Evolutionary conservation across 495 filamentous ascomycete genomes (phyloP).

Genomic region (Talaromyces ruber): DNA sequence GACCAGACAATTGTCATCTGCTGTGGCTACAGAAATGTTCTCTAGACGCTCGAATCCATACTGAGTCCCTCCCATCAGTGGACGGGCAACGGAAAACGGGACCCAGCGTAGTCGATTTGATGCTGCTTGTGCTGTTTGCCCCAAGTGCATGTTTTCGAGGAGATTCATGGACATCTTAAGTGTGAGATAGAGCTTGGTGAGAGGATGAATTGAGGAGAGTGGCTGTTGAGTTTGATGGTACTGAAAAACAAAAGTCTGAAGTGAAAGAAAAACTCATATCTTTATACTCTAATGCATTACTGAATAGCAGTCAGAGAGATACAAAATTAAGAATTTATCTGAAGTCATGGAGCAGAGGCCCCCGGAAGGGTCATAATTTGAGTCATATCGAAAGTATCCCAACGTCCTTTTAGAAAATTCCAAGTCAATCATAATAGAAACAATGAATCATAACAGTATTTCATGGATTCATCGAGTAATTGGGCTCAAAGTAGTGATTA

Average conservation of each 20-base stretch:
- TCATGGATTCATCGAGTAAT: too few species aligned
- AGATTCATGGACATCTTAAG: background rate
- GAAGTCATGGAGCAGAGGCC: background rate
- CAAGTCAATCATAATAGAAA: background rate
- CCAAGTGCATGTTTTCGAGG: too few species aligned
- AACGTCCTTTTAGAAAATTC: background rate
- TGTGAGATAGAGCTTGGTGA: background rate
- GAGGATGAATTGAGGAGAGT: background rate
- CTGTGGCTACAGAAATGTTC: too few species aligned
- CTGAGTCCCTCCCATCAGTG: too few species aligned
- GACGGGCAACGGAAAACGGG: too few species aligned
- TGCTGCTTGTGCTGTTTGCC: background rate
- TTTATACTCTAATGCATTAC: background rate
- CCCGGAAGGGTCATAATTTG: background rate
- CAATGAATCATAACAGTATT: too few species aligned
- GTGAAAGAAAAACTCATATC: background rate
- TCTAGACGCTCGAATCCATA: too few species aligned
- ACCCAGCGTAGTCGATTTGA: too few species aligned
- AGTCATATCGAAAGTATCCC: background rate
- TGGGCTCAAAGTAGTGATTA: background rate
- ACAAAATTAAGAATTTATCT: background rate
- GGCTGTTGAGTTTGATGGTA: background rate
- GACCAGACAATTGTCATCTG: too few species aligned
- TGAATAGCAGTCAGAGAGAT: background rate
- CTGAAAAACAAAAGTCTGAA: background rate